These are phyloP conservation scores for Ascochyta fabae DNA, from an alignment of 2,329 filamentous ascomycete species.

Conservation along the genomic window DNA sequence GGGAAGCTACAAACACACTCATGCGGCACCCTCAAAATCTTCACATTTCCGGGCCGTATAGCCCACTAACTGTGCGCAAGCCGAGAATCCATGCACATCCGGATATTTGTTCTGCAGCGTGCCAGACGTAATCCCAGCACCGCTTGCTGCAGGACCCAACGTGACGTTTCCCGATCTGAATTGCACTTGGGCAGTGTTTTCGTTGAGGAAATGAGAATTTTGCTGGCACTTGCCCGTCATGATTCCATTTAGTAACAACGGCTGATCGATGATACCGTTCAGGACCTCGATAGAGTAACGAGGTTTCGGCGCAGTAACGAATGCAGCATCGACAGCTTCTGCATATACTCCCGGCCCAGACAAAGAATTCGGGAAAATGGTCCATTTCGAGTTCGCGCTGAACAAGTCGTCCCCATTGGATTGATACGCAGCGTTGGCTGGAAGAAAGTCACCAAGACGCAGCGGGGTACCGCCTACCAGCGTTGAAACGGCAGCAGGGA, in stretches of 20 bases:
- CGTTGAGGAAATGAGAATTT: background rate
- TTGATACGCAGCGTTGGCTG: background rate
- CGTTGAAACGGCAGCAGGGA: background rate
- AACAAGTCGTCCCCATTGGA: background rate
- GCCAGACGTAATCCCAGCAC: background rate
- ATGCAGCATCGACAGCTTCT: background rate
- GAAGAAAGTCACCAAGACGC: background rate
- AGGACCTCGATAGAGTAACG: background rate
- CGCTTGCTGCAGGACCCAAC: background rate
- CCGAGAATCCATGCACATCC: background rate
- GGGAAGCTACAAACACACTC: no score
- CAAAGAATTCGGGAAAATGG: background rate
- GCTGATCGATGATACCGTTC: background rate
- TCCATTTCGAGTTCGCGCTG: background rate
- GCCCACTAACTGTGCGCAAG: background rate
- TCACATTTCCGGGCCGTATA: background rate
- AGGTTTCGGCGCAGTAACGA: background rate
- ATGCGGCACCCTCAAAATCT: background rate
- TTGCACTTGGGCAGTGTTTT: background rate
- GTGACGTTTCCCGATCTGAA: background rate
- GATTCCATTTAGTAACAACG: background rate
- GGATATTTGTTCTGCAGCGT: background rate
- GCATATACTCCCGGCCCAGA: background rate
- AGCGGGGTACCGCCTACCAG: background rate
- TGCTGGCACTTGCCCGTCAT: background rate